phyloP scores from a whole-genome alignment of 306 rosid genomes.

The Spatholobus suberectus region DNA sequence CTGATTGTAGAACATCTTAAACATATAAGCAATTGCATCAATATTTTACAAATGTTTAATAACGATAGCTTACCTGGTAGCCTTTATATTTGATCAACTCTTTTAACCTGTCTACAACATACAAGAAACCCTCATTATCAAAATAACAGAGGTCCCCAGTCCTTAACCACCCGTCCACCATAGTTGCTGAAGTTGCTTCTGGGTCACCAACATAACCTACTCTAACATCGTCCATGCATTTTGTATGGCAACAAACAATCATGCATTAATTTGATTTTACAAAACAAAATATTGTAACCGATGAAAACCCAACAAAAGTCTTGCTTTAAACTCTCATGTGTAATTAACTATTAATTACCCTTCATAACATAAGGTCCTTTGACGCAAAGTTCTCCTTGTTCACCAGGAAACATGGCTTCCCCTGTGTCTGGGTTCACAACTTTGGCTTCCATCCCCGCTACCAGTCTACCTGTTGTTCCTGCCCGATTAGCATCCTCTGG shows the following conservation, averaged over 20 bases:
- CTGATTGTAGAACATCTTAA: no score
- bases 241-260: not conserved
- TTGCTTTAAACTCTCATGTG: not conserved
- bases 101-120: slow-evolving; percentile 64
- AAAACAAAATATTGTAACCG: not conserved
- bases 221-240: not conserved
- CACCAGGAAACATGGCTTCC: slow-evolving; percentile 49
- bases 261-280: not conserved
- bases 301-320: not conserved
- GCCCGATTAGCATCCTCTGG: slow-evolving; percentile 31
- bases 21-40: no score
- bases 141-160: slow-evolving; percentile 64
- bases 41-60: not conserved
- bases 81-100: slow-evolving; percentile 72
- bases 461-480: slow-evolving; percentile 57
- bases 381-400: slow-evolving; percentile 66
- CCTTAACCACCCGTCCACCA: slow-evolving; percentile 61
- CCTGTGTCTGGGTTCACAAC: slow-evolving; percentile 56
- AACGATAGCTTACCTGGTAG: slow-evolving; percentile 51
- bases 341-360: slow-evolving; percentile 44
- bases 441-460: slow-evolving; percentile 49
- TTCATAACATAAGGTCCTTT: slow-evolving; percentile 63
- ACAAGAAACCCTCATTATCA: slow-evolving; percentile 59
- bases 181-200: slow-evolving; percentile 48
- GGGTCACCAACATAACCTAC: slow-evolving; percentile 58